These are phyloP conservation scores for Craspedostauros australis DNA, from an alignment of 108 stramenopile species.

Conservation along the genomic window DNA sequence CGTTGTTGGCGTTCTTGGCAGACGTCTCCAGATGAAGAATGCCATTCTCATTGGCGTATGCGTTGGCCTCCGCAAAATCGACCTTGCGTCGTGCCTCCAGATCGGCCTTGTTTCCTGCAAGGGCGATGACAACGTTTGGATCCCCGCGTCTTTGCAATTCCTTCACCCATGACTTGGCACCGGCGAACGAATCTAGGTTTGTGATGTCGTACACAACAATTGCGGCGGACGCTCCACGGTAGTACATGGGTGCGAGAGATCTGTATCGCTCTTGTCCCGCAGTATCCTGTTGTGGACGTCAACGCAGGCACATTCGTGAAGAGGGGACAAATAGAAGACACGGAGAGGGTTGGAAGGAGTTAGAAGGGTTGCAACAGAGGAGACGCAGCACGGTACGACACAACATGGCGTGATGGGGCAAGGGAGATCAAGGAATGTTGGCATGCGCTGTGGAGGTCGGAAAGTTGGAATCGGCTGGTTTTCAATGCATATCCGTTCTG, in stretches of 20 bases:
- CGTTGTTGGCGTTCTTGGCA: constrained; percentile 95
- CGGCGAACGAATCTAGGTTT: constrained; percentile 93
- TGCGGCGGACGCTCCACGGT: constrained; percentile 62
- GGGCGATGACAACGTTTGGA: constrained; percentile 95
- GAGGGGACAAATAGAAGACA: too few relatives aligned
- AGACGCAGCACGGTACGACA: too few relatives aligned
- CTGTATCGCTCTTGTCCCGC: constrained; percentile 97
- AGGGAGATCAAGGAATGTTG: too few relatives aligned
- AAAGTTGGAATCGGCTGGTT: too few relatives aligned
- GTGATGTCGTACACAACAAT: constrained; percentile 95
- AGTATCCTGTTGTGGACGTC: constrained; percentile 85
- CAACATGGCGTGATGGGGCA: too few relatives aligned
- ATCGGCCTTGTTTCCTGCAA: constrained; percentile 97
- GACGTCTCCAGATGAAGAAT: constrained; percentile 95
- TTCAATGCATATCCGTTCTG: too few relatives aligned
- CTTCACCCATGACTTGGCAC: constrained; percentile 98
- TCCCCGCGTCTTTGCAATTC: constrained; percentile 97
- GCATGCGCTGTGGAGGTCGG: too few relatives aligned
- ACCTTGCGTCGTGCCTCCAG: constrained; percentile 82
- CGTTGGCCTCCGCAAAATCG: constrained; percentile 88
- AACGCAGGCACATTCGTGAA: too few relatives aligned
- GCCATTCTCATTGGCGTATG: constrained; percentile 90
- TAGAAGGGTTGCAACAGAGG: too few relatives aligned
- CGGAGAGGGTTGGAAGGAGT: too few relatives aligned
- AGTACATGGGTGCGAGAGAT: constrained; percentile 95